Percentiles rank a stretch among this genome's conserved stretches.
These are phyloP conservation scores for Forsythia suspensa DNA, from an alignment of 257 asterid species.

Conservation along the genomic window DNA sequence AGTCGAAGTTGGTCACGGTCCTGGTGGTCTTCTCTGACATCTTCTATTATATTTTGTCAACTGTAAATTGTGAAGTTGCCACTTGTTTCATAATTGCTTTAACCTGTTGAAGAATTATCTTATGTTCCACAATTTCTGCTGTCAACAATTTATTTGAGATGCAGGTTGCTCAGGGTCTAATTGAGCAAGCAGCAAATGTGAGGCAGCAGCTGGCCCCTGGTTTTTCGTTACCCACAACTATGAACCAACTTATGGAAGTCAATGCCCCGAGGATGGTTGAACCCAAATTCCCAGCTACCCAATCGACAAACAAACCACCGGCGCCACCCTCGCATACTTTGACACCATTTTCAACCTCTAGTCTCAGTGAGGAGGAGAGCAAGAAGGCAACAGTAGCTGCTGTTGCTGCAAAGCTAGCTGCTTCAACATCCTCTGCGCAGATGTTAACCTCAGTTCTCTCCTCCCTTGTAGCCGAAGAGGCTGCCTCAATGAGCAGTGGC, in stretches of 20 bases:
- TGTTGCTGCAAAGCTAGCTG: constrained; percentile 88
- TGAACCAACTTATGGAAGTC: constrained; percentile 32
- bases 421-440: constrained; percentile 89
- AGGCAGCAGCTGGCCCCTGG: constrained; percentile 49
- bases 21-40: neutral
- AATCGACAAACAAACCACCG: constrained; percentile 31
- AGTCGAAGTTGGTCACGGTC: neutral
- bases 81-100: neutral
- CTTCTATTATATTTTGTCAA: neutral
- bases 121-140: neutral
- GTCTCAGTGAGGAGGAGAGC: constrained; percentile 60
- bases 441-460: constrained; percentile 89
- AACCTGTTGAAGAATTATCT: neutral
- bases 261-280: constrained; percentile 24
- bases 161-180: constrained; percentile 71
- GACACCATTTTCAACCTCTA: constrained; percentile 42
- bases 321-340: constrained; percentile 33
- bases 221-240: constrained; percentile 26
- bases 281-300: constrained; percentile 35
- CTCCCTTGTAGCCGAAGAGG: constrained; percentile 92
- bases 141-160: constrained; percentile 13
- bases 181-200: constrained; percentile 49
- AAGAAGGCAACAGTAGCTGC: constrained; percentile 89
- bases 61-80: neutral
- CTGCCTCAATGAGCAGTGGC: constrained; percentile 69